Evolutionary conservation across 257 asterid species (phyloP).

Genomic region (Ajuga chamaepitys): DNA sequence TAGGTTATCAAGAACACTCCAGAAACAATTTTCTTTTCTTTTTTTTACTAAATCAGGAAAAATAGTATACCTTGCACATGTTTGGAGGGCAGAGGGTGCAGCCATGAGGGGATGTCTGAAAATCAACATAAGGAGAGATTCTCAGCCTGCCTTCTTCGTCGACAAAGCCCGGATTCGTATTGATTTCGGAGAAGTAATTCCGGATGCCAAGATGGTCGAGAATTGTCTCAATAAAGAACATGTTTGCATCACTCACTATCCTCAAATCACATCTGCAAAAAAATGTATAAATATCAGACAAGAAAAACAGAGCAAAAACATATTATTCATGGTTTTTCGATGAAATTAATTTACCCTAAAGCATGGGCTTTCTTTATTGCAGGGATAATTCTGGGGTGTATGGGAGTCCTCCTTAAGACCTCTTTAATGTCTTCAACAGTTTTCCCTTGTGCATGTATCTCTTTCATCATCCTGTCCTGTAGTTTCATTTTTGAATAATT

Average conservation of each 20-base stretch:
- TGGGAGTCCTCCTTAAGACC: constrained; percentile 34
- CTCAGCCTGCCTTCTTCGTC: constrained; percentile 64
- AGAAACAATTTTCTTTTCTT: background rate
- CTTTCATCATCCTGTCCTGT: constrained; percentile 65
- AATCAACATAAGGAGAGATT: constrained; percentile 65
- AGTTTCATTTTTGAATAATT: background rate
- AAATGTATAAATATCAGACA: background rate
- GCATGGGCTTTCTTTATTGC: constrained; percentile 48
- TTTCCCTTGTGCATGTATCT: constrained; percentile 45
- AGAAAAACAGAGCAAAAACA: background rate
- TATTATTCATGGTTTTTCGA: no score
- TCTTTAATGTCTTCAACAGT: constrained; percentile 40
- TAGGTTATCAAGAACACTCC: background rate
- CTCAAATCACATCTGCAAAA: constrained; percentile 66
- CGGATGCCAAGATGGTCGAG: constrained; percentile 55
- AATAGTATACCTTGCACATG: constrained; percentile 65
- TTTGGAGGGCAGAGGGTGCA: constrained; percentile 70
- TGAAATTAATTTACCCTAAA: constrained; percentile 38
- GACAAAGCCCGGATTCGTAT: constrained; percentile 56
- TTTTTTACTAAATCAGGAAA: background rate
- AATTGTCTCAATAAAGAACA: constrained; percentile 67
- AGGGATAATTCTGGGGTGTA: constrained; percentile 44
- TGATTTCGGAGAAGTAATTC: constrained; percentile 57
- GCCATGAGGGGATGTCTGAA: constrained; percentile 43
- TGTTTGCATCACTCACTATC: constrained; percentile 82